Percentiles rank a stretch among this genome's conserved stretches.
Conservation (phyloP, 768 basidiomycete genomes). For the Lentinula aciculospora region DNA sequence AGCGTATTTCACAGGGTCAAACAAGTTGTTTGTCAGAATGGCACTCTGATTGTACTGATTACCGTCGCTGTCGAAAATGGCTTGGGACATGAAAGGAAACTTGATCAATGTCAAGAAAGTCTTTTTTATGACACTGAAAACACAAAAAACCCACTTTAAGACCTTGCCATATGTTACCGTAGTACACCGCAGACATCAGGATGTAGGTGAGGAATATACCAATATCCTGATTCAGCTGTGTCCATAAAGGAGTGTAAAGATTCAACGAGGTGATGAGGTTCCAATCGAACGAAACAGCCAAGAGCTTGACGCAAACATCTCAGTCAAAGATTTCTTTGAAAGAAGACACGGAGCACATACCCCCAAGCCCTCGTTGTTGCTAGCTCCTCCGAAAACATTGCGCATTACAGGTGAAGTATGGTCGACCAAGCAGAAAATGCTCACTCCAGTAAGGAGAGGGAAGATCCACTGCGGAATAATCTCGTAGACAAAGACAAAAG, state of each 20-base stretch:
- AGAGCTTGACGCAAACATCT: conserved; percentile 10
- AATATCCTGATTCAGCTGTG: conserved; percentile 17
- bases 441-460: conserved; percentile 20
- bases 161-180: conserved; percentile 17
- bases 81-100: conserved; percentile 14
- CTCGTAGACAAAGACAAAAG: conserved; percentile 25
- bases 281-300: conserved; percentile 23
- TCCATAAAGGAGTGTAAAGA: conserved; percentile 8
- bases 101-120: background rate
- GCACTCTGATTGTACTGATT: conserved; percentile 21
- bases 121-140: background rate
- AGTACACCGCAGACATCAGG: conserved; percentile 12
- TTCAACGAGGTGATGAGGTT: conserved; percentile 17
- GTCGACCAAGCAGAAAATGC: conserved; percentile 26
- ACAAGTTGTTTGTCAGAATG: conserved; percentile 20
- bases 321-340: background rate
- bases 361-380: conserved; percentile 29
- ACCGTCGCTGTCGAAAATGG: conserved; percentile 6
- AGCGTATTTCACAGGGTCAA: conserved; percentile 17
- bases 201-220: conserved; percentile 7
- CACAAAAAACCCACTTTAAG: background rate
- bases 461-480: conserved; percentile 35
- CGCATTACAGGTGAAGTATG: conserved; percentile 20
- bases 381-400: conserved; percentile 31
- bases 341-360: background rate